phyloP scores from a whole-genome alignment of 2,329 filamentous ascomycete species.

The Aquanectria penicillioides region DNA sequence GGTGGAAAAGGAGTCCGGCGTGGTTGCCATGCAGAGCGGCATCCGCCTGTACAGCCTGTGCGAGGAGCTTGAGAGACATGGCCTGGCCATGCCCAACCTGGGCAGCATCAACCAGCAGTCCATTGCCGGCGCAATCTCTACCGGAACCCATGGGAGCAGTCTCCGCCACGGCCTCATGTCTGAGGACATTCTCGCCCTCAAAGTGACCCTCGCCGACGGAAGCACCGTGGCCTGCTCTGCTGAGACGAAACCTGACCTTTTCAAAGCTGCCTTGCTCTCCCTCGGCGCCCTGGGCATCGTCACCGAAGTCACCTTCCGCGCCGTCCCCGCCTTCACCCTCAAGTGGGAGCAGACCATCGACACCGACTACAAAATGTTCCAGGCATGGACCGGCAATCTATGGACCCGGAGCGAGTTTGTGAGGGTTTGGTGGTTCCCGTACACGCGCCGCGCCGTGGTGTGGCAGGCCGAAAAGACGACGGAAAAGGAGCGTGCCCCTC shows the following conservation, averaged over 20 bases:
- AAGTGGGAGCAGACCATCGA: constrained; percentile 86
- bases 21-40: constrained; percentile 85
- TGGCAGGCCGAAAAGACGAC: constrained; percentile 88
- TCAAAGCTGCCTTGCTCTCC: constrained; percentile 86
- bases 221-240: constrained; percentile 76
- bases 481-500: constrained; percentile 67
- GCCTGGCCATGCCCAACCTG: constrained; percentile 88
- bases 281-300: constrained; percentile 92
- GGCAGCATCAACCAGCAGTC: constrained; percentile 97
- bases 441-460: constrained; percentile 85
- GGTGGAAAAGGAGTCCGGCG: constrained; percentile 71
- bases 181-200: constrained; percentile 77
- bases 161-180: constrained; percentile 85
- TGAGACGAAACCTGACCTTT: constrained; percentile 78
- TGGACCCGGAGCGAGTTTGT: constrained; percentile 92
- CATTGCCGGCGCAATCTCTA: constrained; percentile 90
- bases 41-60: constrained; percentile 84
- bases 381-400: constrained; percentile 75
- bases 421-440: constrained; percentile 97
- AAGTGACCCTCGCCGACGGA: constrained; percentile 85
- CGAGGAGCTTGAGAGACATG: constrained; percentile 75
- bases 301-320: constrained; percentile 86
- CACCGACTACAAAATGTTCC: constrained; percentile 73
- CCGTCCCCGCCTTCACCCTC: constrained; percentile 84
- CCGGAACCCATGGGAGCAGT: constrained; percentile 92